These are phyloP conservation scores for Coemansia sp. DNA, from an alignment of 192 early-diverging fungal species.

Conservation along the genomic window DNA sequence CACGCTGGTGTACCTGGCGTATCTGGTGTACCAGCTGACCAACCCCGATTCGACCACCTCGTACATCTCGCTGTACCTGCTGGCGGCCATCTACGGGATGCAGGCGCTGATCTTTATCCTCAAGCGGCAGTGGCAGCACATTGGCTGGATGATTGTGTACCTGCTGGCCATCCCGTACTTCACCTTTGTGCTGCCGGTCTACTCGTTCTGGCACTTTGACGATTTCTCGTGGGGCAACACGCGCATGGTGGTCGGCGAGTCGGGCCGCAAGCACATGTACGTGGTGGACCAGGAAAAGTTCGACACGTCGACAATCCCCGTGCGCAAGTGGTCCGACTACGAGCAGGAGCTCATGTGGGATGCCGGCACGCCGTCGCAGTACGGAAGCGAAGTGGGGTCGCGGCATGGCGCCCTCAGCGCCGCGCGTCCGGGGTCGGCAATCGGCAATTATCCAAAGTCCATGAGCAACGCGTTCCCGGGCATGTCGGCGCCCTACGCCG, in stretches of 20 bases:
- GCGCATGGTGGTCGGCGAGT: conserved; percentile 83
- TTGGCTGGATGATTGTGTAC: conserved; percentile 97
- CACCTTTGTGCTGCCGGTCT: conserved; percentile 71
- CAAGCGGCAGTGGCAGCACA: conserved; percentile 85
- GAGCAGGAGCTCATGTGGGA: conserved; percentile 72
- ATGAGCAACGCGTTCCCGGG: conserved; percentile 27
- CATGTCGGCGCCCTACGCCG: conserved; percentile 15
- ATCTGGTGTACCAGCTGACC: conserved; percentile 66
- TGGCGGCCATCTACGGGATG: conserved; percentile 84
- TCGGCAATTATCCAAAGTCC: conserved; percentile 40
- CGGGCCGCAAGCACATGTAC: conserved; percentile 62
- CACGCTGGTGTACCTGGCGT: conserved; percentile 82
- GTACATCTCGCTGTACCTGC: conserved; percentile 75
- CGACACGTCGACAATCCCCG: conserved; percentile 69
- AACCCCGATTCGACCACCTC: conserved; percentile 61
- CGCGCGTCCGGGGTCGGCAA: conserved; percentile 37
- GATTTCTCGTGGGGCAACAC: conserved; percentile 99
- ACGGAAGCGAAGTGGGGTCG: conserved; percentile 35
- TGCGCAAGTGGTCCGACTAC: conserved; percentile 78
- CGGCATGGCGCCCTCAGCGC: conserved; percentile 27
- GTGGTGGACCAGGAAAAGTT: conserved; percentile 69
- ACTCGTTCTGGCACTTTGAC: conserved; percentile 99
- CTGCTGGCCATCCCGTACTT: conserved; percentile 89
- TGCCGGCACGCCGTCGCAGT: conserved; percentile 44
- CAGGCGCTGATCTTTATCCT: conserved; percentile 85